Conservation (phyloP, 257 asterid genomes). For the Lantana camara region DNA sequence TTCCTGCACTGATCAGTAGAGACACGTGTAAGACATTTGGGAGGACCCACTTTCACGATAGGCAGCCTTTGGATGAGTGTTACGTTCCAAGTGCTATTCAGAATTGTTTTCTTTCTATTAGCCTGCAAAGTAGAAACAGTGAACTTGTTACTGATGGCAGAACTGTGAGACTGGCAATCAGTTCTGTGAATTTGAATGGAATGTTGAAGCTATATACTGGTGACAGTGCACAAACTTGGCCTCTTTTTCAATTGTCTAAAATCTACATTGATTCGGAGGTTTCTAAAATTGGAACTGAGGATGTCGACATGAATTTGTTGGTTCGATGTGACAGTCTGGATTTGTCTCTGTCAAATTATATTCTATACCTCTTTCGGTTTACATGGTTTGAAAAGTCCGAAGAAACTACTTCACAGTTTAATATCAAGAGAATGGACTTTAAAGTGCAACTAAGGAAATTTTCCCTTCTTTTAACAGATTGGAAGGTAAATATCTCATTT, state of each 20-base stretch:
- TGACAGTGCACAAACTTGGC: conserved; percentile 53
- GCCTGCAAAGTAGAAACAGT: conserved; percentile 50
- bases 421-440: conserved; percentile 51
- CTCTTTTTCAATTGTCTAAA: conserved; percentile 72
- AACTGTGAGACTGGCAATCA: conserved; percentile 46
- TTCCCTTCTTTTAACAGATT: conserved; percentile 75
- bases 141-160: conserved; percentile 58
- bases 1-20: conserved; percentile 56
- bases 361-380: conserved; percentile 54
- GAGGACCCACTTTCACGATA: conserved; percentile 35
- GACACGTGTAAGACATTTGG: conserved; percentile 39
- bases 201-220: conserved; percentile 50
- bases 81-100: conserved; percentile 42
- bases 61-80: conserved; percentile 38
- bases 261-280: conserved; percentile 62
- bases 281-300: conserved; percentile 40
- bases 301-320: conserved; percentile 43
- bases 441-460: conserved; percentile 59
- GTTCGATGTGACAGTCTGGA: conserved; percentile 64
- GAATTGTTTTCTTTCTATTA: conserved; percentile 55
- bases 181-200: conserved; percentile 59
- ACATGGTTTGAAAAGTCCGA: conserved; percentile 54
- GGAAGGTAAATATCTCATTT: conserved; percentile 60
- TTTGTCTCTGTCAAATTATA: conserved; percentile 69
- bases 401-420: conserved; percentile 46